These are phyloP conservation scores for Phaffomyces opuntiae DNA, from an alignment of 805 yeast genomes.

Conservation along the genomic window DNA sequence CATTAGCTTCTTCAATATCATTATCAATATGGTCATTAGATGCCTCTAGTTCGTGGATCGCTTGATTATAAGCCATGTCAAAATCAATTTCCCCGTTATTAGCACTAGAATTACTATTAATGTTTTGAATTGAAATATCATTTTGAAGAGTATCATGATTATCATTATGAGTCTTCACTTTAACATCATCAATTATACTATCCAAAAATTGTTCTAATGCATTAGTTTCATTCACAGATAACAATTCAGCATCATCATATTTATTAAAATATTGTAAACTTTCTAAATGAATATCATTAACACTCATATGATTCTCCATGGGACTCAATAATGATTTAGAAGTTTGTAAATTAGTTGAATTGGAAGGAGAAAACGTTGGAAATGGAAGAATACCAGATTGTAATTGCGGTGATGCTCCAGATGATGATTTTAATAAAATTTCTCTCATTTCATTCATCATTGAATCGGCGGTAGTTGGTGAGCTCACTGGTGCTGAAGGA, in stretches of 20 bases:
- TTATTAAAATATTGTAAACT: conserved; percentile 12
- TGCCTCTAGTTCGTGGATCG: conserved; percentile 1
- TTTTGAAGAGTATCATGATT: too few species aligned
- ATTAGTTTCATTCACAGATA: conserved; percentile 21
- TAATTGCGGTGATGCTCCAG: conserved; percentile 6
- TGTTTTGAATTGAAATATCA: background rate
- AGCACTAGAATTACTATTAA: too few species aligned
- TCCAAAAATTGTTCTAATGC: conserved; percentile 24
- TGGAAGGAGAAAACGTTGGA: background rate
- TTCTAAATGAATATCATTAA: conserved; percentile 7
- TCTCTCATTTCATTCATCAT: conserved; percentile 6
- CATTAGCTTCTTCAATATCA: background rate
- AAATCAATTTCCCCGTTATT: background rate
- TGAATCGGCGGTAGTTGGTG: background rate
- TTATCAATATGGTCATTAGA: background rate
- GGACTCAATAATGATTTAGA: background rate
- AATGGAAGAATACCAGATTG: conserved; percentile 4
- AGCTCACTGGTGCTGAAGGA: background rate
- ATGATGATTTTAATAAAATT: conserved; percentile 3
- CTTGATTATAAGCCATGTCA: background rate
- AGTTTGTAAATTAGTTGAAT: background rate
- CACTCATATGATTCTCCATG: conserved; percentile 2
- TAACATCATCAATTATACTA: conserved; percentile 22
- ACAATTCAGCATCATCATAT: conserved; percentile 17
- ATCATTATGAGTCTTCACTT: background rate